Conservation (phyloP, 768 basidiomycete genomes). For the Strobilomyces dryophilus region DNA sequence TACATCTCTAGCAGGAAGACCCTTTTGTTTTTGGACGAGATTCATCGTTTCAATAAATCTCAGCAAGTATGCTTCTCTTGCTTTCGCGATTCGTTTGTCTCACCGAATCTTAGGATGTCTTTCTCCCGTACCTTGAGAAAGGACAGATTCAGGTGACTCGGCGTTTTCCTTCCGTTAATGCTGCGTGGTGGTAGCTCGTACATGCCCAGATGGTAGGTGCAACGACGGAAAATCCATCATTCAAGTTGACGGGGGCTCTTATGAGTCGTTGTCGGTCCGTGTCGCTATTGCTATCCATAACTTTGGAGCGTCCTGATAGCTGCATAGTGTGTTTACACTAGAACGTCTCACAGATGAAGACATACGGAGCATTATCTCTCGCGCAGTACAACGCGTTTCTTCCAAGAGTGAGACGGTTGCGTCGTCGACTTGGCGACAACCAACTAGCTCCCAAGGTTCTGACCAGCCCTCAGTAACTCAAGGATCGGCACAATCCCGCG, state of each 20-base stretch:
- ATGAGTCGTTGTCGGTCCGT: slow-evolving; percentile 73
- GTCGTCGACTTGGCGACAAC: slow-evolving; percentile 3
- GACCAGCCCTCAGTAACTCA: slow-evolving; percentile 11
- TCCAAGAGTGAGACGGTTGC: slow-evolving; percentile 5
- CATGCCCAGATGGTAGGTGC: slow-evolving; percentile 62
- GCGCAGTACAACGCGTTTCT: slow-evolving; percentile 42
- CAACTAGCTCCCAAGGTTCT: slow-evolving; percentile 16
- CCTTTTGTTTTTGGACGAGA: slow-evolving; percentile 77
- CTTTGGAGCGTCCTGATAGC: slow-evolving; percentile 12
- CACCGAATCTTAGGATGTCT: slow-evolving; percentile 53
- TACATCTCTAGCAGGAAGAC: slow-evolving; percentile 48
- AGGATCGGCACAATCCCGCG: slow-evolving; percentile 18
- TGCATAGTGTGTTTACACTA: slow-evolving; percentile 66
- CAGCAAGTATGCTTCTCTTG: slow-evolving; percentile 47
- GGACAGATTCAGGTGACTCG: slow-evolving; percentile 60
- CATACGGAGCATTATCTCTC: slow-evolving; percentile 51
- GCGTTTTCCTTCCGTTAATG: not conserved
- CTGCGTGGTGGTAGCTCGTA: not conserved
- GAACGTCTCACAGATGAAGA: slow-evolving; percentile 63
- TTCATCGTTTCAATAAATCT: slow-evolving; percentile 73
- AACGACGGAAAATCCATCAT: slow-evolving; percentile 88
- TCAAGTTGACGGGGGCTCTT: slow-evolving; percentile 70
- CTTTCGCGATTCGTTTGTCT: slow-evolving; percentile 1
- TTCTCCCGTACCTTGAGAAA: slow-evolving; percentile 77
- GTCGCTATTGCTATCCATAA: not conserved